Conservation (phyloP, 2,329 filamentous ascomycete genomes). For the Chaetomium sp. region DNA sequence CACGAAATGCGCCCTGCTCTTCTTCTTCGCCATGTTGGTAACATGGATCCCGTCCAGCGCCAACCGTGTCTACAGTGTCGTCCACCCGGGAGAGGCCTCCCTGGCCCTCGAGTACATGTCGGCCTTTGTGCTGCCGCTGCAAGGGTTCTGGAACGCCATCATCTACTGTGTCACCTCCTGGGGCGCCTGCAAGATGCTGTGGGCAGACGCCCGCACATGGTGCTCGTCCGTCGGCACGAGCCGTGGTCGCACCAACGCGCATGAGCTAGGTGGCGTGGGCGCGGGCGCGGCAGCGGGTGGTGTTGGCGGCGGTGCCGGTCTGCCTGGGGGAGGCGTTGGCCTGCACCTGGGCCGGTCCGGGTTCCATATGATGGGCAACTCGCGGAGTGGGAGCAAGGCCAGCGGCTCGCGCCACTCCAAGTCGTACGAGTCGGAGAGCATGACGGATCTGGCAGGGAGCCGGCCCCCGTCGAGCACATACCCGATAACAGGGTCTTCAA, state of each 20-base stretch:
- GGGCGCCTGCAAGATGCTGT: slow-evolving; percentile 51
- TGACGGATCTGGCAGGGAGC: slow-evolving; percentile 40
- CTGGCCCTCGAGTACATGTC: slow-evolving; percentile 62
- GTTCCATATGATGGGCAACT: slow-evolving; percentile 30
- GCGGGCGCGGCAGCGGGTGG: neutral
- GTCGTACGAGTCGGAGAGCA: slow-evolving; percentile 44
- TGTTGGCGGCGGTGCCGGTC: slow-evolving; percentile 10
- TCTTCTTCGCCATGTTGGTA: slow-evolving; percentile 64
- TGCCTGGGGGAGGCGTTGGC: neutral
- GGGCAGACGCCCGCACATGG: slow-evolving; percentile 29
- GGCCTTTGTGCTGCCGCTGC: slow-evolving; percentile 68
- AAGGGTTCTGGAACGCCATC: slow-evolving; percentile 78
- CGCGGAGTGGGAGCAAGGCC: slow-evolving; percentile 20
- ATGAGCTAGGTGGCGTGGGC: slow-evolving; percentile 15
- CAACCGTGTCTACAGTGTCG: slow-evolving; percentile 67
- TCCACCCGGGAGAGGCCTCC: slow-evolving; percentile 45
- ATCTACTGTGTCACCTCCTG: slow-evolving; percentile 70
- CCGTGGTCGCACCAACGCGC: slow-evolving; percentile 11
- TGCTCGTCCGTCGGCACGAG: neutral
- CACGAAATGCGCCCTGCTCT: slow-evolving; percentile 62
- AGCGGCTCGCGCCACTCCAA: slow-evolving; percentile 24
- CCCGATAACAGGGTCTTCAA: neutral
- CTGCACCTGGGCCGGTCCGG: slow-evolving; percentile 9
- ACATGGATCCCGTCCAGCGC: slow-evolving; percentile 73
- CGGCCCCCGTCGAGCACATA: slow-evolving; percentile 30